Conservation (phyloP, 257 asterid genomes). For the Solanum habrochaites region DNA sequence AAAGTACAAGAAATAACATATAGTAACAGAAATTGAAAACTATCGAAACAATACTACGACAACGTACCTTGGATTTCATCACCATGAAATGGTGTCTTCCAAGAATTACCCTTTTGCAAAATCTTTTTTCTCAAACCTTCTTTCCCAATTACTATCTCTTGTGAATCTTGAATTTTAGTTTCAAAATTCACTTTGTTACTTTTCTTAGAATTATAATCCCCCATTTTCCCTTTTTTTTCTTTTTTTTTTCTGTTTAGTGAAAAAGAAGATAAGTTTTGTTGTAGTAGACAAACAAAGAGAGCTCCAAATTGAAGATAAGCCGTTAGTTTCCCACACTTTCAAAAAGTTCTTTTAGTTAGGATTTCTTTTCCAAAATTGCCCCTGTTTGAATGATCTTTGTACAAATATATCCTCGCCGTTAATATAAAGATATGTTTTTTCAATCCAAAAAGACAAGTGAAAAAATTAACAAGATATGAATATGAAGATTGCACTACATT, state of each 20-base stretch:
- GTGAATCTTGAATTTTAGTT: background rate
- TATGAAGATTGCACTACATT: background rate
- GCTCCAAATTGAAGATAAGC: conserved; percentile 10
- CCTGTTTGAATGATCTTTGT: background rate
- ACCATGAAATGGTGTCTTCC: conserved; percentile 57
- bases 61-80: conserved; percentile 49
- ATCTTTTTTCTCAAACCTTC: conserved; percentile 31
- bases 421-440: background rate
- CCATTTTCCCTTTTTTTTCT: background rate
- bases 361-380: background rate
- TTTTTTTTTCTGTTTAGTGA: background rate
- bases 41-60: background rate
- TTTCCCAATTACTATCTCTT: conserved; percentile 13
- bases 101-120: conserved; percentile 30
- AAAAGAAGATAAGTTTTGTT: background rate
- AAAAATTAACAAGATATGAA: background rate
- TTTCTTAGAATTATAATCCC: background rate
- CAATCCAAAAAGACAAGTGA: background rate
- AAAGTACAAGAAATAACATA: background rate
- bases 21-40: background rate
- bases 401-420: background rate
- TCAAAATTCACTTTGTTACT: background rate
- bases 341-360: background rate
- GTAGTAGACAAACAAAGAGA: conserved; percentile 4
- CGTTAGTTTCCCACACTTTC: conserved; percentile 1